Evolutionary conservation across 345 rosid genomes (phyloP), one percentile per base, ranked within the genome.

Genomic region (Luvunga scandens): DNA sequence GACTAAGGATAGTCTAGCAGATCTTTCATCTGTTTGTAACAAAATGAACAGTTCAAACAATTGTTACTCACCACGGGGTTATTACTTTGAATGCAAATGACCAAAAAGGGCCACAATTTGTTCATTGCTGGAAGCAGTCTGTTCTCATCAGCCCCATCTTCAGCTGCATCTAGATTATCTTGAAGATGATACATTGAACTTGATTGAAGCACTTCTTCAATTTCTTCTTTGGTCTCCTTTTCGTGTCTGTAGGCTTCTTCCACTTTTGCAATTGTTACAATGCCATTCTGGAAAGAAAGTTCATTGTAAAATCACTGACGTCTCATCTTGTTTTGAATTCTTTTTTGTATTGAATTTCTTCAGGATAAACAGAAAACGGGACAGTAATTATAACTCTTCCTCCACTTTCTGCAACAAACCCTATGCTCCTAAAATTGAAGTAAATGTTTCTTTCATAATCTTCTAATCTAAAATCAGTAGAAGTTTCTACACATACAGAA

Each of bases 81-180:
- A 66, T 80, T 84, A 80, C 88, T 93, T 78, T 76, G 87, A 66
- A 92, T 84, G 79, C 92, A 91, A 75, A 89, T 86, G 79, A 96
- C 82, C 84, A 94, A 85, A 81, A 91, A 86, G 0, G 97, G 98
- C 99, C 99, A 94, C 77, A 96, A 77, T 83, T 90, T 92, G 83
- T 96, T 94, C 90, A 90, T 83, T 56, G 99, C 93, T 31, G 98
- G 99, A 80, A 94, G 95, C 81, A 92, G 84, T 82, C 98, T 85
- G 87, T 94, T 96, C 85, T 91, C 99, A 9, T 86, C 91, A 45
- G 86, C 78, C 77, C 89, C 93, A 80, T 86, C 92, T 13, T 92
- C 92, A 3, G 87, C 88, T 53, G 78, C 88, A 75, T 83, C 90
- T 77, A 92, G 24, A 78, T 77, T 79, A 79, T 92, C 97, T 77